Evolutionary conservation across 345 rosid genomes (phyloP).

Genomic region (Anacardium occidentale): DNA sequence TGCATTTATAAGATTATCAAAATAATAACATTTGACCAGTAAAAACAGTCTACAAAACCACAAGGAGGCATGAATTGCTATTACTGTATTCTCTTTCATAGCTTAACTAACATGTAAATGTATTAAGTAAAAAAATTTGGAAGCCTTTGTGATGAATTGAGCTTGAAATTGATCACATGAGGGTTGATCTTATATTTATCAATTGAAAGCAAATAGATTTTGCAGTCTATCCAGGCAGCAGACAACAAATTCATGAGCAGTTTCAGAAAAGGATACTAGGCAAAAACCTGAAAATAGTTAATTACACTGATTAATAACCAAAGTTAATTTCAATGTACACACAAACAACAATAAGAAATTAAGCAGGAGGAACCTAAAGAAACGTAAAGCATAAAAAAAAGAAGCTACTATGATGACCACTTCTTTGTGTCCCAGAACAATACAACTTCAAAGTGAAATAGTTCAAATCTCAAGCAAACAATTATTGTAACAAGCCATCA

Average conservation of each 20-base stretch:
- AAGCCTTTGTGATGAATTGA: neutral
- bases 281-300: neutral
- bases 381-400: neutral
- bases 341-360: neutral
- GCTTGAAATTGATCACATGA: neutral
- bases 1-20: neutral
- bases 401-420: neutral
- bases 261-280: neutral
- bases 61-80: conserved; percentile 6
- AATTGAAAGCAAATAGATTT: conserved; percentile 1
- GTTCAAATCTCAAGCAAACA: conserved; percentile 4
- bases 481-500: neutral
- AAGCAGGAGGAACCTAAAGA: neutral
- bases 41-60: neutral
- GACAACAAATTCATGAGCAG: neutral
- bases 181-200: neutral
- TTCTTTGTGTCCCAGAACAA: neutral
- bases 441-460: neutral
- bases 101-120: neutral
- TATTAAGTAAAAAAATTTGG: neutral
- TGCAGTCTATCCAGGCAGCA: neutral
- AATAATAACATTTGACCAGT: neutral
- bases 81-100: neutral
- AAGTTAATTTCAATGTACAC: neutral
- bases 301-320: neutral